phyloP scores from a whole-genome alignment of 179 eudicot genomes.

The Spergularia azorica region DNA sequence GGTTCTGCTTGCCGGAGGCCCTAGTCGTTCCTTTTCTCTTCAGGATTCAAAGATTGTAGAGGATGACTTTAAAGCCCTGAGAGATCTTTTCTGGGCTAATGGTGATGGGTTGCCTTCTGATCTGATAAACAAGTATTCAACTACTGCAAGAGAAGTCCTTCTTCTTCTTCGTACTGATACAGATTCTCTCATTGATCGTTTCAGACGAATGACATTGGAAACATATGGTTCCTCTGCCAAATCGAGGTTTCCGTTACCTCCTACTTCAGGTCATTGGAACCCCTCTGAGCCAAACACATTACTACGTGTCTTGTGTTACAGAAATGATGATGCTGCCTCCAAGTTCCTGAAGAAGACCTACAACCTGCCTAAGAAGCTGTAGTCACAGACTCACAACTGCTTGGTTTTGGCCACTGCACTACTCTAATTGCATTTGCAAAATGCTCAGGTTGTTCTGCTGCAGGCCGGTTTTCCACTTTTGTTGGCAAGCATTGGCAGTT shows the following conservation, averaged over 20 bases:
- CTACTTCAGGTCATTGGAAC: slow-evolving; percentile 92
- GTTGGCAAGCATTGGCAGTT: slow-evolving; percentile 13
- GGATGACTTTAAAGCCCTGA: slow-evolving; percentile 78
- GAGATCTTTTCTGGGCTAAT: slow-evolving; percentile 88
- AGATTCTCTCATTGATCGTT: slow-evolving; percentile 73
- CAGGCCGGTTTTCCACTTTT: background rate
- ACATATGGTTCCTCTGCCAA: slow-evolving; percentile 75
- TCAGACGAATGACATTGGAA: slow-evolving; percentile 70
- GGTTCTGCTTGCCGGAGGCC: slow-evolving; percentile 95
- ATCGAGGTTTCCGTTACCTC: slow-evolving; percentile 83
- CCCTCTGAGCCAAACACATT: slow-evolving; percentile 91
- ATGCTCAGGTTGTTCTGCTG: background rate
- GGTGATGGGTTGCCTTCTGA: slow-evolving; percentile 90
- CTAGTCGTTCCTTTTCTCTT: slow-evolving; percentile 66
- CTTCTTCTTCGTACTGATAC: slow-evolving; percentile 80
- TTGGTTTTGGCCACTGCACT: background rate
- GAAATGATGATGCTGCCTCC: slow-evolving; percentile 85
- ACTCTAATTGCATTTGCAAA: background rate
- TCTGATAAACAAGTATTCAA: slow-evolving; percentile 66
- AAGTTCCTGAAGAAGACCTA: slow-evolving; percentile 85
- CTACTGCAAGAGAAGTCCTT: slow-evolving; percentile 75
- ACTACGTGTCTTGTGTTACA: slow-evolving; percentile 84
- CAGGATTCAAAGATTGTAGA: slow-evolving; percentile 77
- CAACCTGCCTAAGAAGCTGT: slow-evolving; percentile 86
- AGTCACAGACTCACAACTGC: background rate